Conservation (phyloP, 495 filamentous ascomycete genomes). For the Penicillium cinerascens region DNA sequence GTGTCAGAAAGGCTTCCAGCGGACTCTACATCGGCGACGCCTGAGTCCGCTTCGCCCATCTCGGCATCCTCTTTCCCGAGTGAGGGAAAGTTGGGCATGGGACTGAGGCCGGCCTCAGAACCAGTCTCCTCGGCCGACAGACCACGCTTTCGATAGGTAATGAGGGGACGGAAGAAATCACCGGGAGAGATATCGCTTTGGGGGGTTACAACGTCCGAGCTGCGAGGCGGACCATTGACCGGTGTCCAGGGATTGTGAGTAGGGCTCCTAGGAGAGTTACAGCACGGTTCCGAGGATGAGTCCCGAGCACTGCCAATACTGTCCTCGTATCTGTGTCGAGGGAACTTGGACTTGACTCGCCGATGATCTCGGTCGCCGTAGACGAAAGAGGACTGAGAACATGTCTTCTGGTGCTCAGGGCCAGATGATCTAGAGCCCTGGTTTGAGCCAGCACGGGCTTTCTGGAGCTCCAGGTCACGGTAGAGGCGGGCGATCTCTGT, state of each 20-base stretch:
- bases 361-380: background rate
- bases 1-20: background rate
- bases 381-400: constrained; percentile 5
- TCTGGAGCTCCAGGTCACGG: constrained; percentile 31
- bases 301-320: constrained; percentile 22
- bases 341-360: background rate
- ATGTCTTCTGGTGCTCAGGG: background rate
- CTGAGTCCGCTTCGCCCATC: background rate
- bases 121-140: constrained; percentile 8
- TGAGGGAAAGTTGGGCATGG: background rate
- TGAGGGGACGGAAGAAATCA: constrained; percentile 2
- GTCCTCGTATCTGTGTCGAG: constrained; percentile 18
- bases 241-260: constrained; percentile 28
- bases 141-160: background rate
- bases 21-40: constrained; percentile 1
- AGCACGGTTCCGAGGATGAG: constrained; percentile 30
- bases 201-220: constrained; percentile 10
- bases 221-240: constrained; percentile 31
- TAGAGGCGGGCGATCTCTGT: constrained; percentile 51
- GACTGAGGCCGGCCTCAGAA: constrained; percentile 5
- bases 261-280: constrained; percentile 28
- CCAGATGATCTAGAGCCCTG: background rate
- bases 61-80: background rate
- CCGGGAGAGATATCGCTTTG: constrained; percentile 8
- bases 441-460: background rate